Evolutionary conservation across 2,329 filamentous ascomycete species (phyloP).

Genomic region (Sporothrix dimorphospora): DNA sequence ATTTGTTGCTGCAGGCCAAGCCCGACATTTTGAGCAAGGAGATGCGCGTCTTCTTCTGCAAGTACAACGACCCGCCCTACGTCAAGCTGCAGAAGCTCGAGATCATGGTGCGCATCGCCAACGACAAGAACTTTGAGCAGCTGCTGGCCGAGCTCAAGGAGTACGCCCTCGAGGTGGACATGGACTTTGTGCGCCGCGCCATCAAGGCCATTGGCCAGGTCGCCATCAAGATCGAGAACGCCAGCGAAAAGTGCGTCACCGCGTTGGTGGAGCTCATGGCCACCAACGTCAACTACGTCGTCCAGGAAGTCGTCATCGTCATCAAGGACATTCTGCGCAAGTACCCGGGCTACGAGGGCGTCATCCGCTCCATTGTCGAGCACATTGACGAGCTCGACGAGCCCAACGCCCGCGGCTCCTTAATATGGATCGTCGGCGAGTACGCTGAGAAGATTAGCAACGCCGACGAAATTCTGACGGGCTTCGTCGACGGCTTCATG

Average conservation of each 20-base stretch:
- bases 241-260: conserved; percentile 94
- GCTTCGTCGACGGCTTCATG: conserved; percentile 91
- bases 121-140: conserved; percentile 95
- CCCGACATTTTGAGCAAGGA: conserved; percentile 97
- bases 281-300: conserved; percentile 98
- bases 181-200: conserved; percentile 95
- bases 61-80: conserved; percentile 98
- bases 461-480: conserved; percentile 88
- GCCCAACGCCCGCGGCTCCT: conserved; percentile 81
- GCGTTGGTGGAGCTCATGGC: conserved; percentile 91
- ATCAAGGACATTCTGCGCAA: conserved; percentile 98
- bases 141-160: conserved; percentile 93
- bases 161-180: conserved; percentile 96
- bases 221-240: conserved; percentile 96
- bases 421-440: conserved; percentile 99
- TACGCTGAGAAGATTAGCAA: conserved; percentile 99
- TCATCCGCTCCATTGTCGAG: conserved; percentile 94
- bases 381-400: conserved; percentile 97
- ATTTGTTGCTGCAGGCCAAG: conserved; percentile 91
- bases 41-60: conserved; percentile 98
- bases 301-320: conserved; percentile 97
- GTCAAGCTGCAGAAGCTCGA: conserved; percentile 97
- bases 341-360: conserved; percentile 96
- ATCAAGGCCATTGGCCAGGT: conserved; percentile 97
- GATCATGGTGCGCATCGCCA: conserved; percentile 99